Base-by-base conservation (phyloP, 371 early-diverging fungal genomes). In the Mucor racemosus region DNA sequence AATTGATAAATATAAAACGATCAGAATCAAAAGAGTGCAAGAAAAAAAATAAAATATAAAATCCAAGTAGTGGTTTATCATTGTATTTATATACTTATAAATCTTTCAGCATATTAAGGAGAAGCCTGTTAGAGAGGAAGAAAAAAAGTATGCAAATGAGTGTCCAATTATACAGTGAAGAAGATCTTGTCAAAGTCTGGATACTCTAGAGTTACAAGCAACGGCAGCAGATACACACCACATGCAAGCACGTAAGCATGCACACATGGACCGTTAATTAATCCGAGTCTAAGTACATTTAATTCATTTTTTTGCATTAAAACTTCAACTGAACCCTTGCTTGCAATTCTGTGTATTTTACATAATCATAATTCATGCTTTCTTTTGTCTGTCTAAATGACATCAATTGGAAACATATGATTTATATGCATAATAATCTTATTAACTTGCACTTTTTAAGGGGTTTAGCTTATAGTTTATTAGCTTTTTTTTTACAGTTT, bases 181-280 rank as follows among this genome's bases (percentile, higher is more conserved):
- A 42, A 5, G 15, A 42, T 42, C 11, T 13, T 26, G 50, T 50
- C 50, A 50, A 50, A 10, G 10, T 50, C 1, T 38, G 5, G 38
- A 7, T 9, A 38, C 4, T 38, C 13, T 19, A 50, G 0, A 50
- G 13, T 10, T 11, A 19, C 21, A 50, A 26, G 19, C 19, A 50
- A 13, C 26, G 13, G 13, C 19, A 21, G 50, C 13, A 11, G 26
- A 5, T 38, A 38, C 50, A 58, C 26, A 33, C 10, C 55, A 31
- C 15, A 17, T 14, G 7, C 50, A 50, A 8, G 13, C 31, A 50
- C 4, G 3, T 9, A 50, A 8, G 13, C 31, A 50, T 0, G 3
- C 3, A 58, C 19, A 21, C 35, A 58, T 17, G 4, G 58, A 21
- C 58, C 58, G 58, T 38, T 58, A 58, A 58, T 58, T 58, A 39